Evolutionary conservation across 2,329 filamentous ascomycete species (phyloP), one percentile per base, ranked within the genome.

Genomic region (Trichoderma cornu-damae): DNA sequence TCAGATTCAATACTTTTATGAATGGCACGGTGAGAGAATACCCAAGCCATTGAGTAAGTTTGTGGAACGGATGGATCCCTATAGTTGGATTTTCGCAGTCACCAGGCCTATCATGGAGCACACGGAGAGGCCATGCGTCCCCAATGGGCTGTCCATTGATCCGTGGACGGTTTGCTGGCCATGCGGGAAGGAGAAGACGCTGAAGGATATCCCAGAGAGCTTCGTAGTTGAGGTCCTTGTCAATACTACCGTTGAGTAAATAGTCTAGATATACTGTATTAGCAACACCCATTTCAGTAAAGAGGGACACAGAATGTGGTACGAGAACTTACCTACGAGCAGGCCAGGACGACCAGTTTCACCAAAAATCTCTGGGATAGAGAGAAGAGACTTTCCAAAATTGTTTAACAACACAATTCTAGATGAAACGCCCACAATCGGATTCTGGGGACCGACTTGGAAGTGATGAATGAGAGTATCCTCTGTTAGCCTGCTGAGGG

Each of bases 1-100:
- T 70, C 12, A 78, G 73, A 1, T 74, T 74, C 8, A 85, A 70
- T 1, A 84, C 68, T 2, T 76, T 75, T 47, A 78, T 74, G 63
- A 85, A 83, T 0, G 82, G 81, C 3, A 88, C 85, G 73, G 87
- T 88, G 6, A 90, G 74, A 0, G 86, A 89, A 69, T 90, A 90
- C 1, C 81, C 81, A 5, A 90, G 78, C 87, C 86, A 89, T 66
- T 89, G 86, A 0, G 86, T 88, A 7, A 89, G 76, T 61, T 83
- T 83, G 66, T 84, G 82, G 65, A 81, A 81, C 0, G 79, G 79
- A 4, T 79, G 75, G 11, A 81, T 80, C n/a, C 43, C 46, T 6
- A 9, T 7, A 12, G 53, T 49, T 0, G 50, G 6, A 22, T 55
- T 43, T 16, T 14, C 46, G 46, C n/a, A 50, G 3, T 60, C 48